Evolutionary conservation across 495 filamentous ascomycete species (phyloP), one percentile per base, ranked within the genome.

Genomic region (Evansstolkia leycettana): DNA sequence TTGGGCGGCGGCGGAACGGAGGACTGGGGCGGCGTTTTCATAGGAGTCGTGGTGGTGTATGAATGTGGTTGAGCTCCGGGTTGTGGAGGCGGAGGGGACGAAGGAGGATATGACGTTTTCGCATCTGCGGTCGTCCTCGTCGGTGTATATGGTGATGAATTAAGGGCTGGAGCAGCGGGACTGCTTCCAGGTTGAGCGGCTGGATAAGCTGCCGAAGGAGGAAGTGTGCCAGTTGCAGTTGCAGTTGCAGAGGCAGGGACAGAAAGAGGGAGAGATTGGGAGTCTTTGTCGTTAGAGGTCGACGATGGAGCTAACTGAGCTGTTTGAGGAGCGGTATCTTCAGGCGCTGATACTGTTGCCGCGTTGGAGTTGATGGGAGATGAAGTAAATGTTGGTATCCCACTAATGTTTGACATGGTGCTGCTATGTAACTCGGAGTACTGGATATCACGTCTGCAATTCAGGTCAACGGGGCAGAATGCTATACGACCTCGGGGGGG

Each of bases 31-130:
- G 37, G 28, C 35, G 42, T 34, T 37, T 19, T 33, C 41, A 36
- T 20, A 5, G 28, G 28, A 12, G 28, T n/a, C 7, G 24, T 32
- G 52, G 18, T 24, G 56, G 20, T 5, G 52, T 28, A 29, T 50
- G 60, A 55, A 5, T 40, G 31, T 7, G 76, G 69, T 3, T 59
- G 46, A 3, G 70, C 61, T 37, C 73, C 77, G 17, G 77, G 77
- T 42, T 81, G 78, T 1, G 79, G 78, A 30, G 71, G 58, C 17
- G 76, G 69, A 9, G 74, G 72, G 10, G 46, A 44, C n/a, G n/a
- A n/a, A n/a, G n/a, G n/a, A n/a, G n/a, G n/a, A n/a, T n/a, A n/a
- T n/a, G n/a, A n/a, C n/a, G n/a, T n/a, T n/a, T n/a, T n/a, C n/a
- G n/a, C n/a, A n/a, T n/a, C n/a, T n/a, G n/a, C n/a, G 28, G 37